Evolutionary conservation across 164 flowering plant species (phyloP), one percentile per base, ranked within the genome.

Genomic region (Santalum album): DNA sequence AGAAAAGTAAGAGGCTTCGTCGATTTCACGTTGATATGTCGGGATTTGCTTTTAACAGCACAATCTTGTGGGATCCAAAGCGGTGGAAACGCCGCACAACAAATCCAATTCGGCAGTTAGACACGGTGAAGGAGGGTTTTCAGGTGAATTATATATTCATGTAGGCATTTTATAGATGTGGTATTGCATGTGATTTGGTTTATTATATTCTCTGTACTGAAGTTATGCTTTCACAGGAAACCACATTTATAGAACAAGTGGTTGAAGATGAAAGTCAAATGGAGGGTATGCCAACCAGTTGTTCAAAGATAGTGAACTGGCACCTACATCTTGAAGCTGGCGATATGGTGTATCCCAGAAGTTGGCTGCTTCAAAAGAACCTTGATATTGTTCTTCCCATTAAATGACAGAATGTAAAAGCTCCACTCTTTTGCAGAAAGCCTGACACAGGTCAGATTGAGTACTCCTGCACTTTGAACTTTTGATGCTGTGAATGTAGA

Each of bases 21-120:
- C 76, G 98, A 65, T 92, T 92, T 68, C 98, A 92, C 67, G 94
- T 89, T 53, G 96, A 92, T 60, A 92, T 86, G 95, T 89, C 98
- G 12, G 98, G 98, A 58, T 92, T 92, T 70, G 98, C 98, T 43
- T 92, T 92, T 75, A 92, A 92, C 72, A 88, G 96, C 78, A 84
- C 94, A 29, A 80, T 89, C 52, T 65, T 92, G 35, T 92, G 98
- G 98, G 91, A 84, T 61, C 86, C 94, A 57, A 81, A 81, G 78
- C 79, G 81, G 60, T 88, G 96, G 98, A 67, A 60, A 18, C 88
- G 84, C 32, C 83, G 81, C 52, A 74, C 59, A 44, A 60, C 76
- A 51, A 56, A 36, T 62, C 82, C 87, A 29, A 78, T 84, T 54
- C 71, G 87, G 21, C 96, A 89, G 68, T 65, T 83, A 35, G 98